phyloP scores from a whole-genome alignment of 768 basidiomycete genomes.

The Leccinum sublutescens region DNA sequence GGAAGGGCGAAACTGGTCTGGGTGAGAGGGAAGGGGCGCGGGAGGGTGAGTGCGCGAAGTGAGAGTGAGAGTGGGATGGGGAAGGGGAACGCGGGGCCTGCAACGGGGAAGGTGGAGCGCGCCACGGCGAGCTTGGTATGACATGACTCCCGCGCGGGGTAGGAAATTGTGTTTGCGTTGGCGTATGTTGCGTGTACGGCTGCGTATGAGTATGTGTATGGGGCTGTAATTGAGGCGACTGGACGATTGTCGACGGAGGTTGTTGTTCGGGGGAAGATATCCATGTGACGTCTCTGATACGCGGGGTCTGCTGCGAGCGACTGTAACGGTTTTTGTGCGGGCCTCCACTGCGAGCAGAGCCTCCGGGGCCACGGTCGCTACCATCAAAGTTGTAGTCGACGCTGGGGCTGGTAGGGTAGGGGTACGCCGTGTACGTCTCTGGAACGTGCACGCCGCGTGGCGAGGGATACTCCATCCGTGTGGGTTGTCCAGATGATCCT shows the following conservation, averaged over 20 bases:
- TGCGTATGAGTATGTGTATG: not conserved
- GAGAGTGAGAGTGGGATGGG: not conserved
- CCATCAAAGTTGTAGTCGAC: constrained; percentile 9
- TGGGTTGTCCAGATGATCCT: not conserved
- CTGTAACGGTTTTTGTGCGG: constrained; percentile 24
- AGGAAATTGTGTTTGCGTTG: not conserved
- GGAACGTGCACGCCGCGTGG: constrained; percentile 25
- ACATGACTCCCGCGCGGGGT: not conserved
- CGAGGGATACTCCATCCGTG: constrained; percentile 18
- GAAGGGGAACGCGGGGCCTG: not conserved
- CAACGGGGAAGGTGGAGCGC: not conserved
- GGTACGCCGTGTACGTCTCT: constrained; percentile 9
- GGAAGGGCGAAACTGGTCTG: constrained; percentile 12
- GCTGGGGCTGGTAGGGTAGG: not conserved
- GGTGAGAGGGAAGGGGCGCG: not conserved
- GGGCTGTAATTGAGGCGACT: not conserved
- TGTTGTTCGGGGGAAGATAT: constrained; percentile 18
- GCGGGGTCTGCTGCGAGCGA: constrained; percentile 20
- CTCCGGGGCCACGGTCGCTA: constrained; percentile 3
- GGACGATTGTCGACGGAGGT: constrained; percentile 7
- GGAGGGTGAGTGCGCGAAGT: not conserved
- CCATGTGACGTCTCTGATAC: constrained; percentile 25
- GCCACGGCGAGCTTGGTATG: not conserved
- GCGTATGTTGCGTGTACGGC: not conserved
- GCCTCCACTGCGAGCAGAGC: constrained; percentile 1